These are phyloP conservation scores for Kregervanrija fluxuum DNA, from an alignment of 805 yeast species.

Conservation along the genomic window DNA sequence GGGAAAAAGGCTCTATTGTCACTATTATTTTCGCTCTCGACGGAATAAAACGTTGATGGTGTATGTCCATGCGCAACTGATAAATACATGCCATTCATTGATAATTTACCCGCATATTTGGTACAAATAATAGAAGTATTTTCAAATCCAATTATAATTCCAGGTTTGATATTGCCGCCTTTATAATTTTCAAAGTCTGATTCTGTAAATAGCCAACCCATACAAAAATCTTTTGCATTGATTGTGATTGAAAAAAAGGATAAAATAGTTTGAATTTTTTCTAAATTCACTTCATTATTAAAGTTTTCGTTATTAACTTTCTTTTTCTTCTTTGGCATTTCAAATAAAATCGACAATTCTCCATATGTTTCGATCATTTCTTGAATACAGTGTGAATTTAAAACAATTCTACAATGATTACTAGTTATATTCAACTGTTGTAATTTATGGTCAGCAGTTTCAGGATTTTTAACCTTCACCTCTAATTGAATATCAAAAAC, in stretches of 20 bases:
- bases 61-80: slow-evolving; percentile 62
- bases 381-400: slow-evolving; percentile 39
- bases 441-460: slow-evolving; percentile 18
- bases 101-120: slow-evolving; percentile 55
- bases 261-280: slow-evolving; percentile 16
- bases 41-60: slow-evolving; percentile 38
- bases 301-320: background rate
- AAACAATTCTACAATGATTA: slow-evolving; percentile 47
- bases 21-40: slow-evolving; percentile 37
- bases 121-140: slow-evolving; percentile 60
- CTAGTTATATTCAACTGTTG: slow-evolving; percentile 53
- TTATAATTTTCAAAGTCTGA: background rate
- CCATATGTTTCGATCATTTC: slow-evolving; percentile 18
- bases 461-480: slow-evolving; percentile 36
- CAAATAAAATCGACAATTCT: slow-evolving; percentile 1
- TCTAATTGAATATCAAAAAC: slow-evolving; percentile 40
- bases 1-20: slow-evolving; percentile 65
- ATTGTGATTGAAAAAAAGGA: slow-evolving; percentile 49
- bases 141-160: slow-evolving; percentile 75
- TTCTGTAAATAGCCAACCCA: slow-evolving; percentile 72
- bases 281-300: slow-evolving; percentile 3
- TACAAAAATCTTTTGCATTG: slow-evolving; percentile 55
- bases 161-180: slow-evolving; percentile 34
- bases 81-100: slow-evolving; percentile 60
- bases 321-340: background rate